Evolutionary conservation across 768 basidiomycete genomes (phyloP), one percentile per base, ranked within the genome.

Genomic region (Mycena sanguinolenta): DNA sequence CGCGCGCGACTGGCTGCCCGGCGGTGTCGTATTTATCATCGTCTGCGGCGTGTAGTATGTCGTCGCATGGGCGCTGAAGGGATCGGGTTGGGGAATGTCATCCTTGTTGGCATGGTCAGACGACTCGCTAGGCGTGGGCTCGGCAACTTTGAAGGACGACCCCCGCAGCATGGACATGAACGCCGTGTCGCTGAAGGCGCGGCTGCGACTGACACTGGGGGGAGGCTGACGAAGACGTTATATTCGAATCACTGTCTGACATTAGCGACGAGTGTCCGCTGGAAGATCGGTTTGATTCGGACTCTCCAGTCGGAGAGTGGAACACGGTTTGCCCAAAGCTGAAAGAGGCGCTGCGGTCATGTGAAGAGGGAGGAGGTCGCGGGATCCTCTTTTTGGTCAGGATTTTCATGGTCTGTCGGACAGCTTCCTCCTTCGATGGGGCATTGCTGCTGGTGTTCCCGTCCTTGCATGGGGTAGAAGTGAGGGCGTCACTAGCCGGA

Each of bases 11-110:
- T 65, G 57, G n/a, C 84, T 82, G 39, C 82, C 81, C 0, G 90
- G 89, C 17, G 93, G 92, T 0, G 92, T 91, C 0, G 85, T 83
- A 0, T 93, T 91, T 28, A 92, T 90, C 84, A 91, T 88, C 5
- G 89, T 88, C 69, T 92, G 91, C 3, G 92, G 91, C 0, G 91
- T 91, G 75, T 93, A 94, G 76, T 93, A 94, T 0, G 93, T 92
- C 32, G 84, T 91, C 25, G 93, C 91, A 72, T 93, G 84, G 3
- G 87, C 88, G 44, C 88, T 87, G 80, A 95, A 94, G 2, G 93
- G 93, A 77, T 94, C 93, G 12, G 91, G 91, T 69, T 89, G 87
- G 10, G 78, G 71, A 66, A 70, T 68, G 70, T 27, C 53, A 28
- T 64, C 55, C 13, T 50, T 49, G 14, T 58, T 7, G 53, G 44